Conservation (phyloP, 352 stramenopile species). For the Phytophthora idaei region DNA sequence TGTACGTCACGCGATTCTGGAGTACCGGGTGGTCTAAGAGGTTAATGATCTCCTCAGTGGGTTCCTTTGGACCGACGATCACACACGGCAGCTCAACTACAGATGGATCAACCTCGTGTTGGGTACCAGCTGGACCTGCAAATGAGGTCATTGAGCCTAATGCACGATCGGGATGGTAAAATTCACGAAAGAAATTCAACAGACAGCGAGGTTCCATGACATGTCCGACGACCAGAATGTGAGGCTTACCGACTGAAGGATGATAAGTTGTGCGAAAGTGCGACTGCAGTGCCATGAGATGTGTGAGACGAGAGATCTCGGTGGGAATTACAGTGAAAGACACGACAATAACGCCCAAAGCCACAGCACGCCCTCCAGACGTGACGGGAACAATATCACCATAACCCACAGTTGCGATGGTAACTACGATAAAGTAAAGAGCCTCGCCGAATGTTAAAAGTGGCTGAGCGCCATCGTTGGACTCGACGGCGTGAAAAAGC, state of each 20-base stretch:
- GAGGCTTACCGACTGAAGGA: slow-evolving; percentile 54
- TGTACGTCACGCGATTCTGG: slow-evolving; percentile 64
- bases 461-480: slow-evolving; percentile 25
- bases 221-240: slow-evolving; percentile 63
- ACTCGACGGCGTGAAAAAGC: slow-evolving; percentile 65
- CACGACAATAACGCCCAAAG: slow-evolving; percentile 57
- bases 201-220: slow-evolving; percentile 53
- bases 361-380: slow-evolving; percentile 43
- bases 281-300: slow-evolving; percentile 67
- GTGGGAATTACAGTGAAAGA: slow-evolving; percentile 63
- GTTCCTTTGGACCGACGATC: slow-evolving; percentile 59
- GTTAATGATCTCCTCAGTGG: slow-evolving; percentile 53
- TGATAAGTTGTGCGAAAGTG: slow-evolving; percentile 67
- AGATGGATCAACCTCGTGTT: slow-evolving; percentile 31
- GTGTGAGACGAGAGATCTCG: slow-evolving; percentile 56
- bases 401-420: slow-evolving; percentile 62
- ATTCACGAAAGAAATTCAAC: slow-evolving; percentile 67
- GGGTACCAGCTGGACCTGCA: not conserved
- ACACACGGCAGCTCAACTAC: slow-evolving; percentile 56
- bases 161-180: slow-evolving; percentile 66
- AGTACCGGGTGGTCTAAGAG: slow-evolving; percentile 66
- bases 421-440: slow-evolving; percentile 70
- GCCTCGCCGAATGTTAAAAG: slow-evolving; percentile 58
- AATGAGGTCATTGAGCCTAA: slow-evolving; percentile 29
- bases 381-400: slow-evolving; percentile 58